Percentiles rank a stretch among this genome's conserved stretches.
Evolutionary conservation across 2,329 filamentous ascomycete genomes (phyloP).

Genomic region (Endothia cerciana): DNA sequence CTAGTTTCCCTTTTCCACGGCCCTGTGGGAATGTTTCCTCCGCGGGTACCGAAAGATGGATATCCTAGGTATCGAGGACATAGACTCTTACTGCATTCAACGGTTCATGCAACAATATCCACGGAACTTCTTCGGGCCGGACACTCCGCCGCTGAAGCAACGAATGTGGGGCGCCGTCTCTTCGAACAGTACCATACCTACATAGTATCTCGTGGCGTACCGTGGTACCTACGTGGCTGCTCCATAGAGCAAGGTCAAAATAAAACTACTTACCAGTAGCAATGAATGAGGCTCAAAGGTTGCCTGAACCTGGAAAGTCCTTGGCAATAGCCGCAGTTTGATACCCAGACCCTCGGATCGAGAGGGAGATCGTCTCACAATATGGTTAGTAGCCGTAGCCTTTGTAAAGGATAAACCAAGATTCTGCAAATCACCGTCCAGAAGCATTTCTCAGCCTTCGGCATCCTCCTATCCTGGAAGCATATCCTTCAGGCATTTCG

Average conservation of each 20-base stretch:
- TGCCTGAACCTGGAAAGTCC: neutral
- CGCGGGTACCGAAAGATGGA: neutral
- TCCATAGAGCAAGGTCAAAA: neutral
- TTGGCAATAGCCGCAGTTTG: neutral
- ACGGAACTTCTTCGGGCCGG: neutral
- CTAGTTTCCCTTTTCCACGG: no score
- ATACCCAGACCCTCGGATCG: neutral
- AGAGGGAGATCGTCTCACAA: neutral
- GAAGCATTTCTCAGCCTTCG: constrained; percentile 10
- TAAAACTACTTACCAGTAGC: neutral
- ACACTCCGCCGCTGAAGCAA: neutral
- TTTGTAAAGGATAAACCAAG: neutral
- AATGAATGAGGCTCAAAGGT: neutral
- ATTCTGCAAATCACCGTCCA: neutral
- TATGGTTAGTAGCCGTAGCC: neutral
- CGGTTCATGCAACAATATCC: neutral
- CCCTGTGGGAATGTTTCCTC: neutral
- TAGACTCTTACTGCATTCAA: neutral
- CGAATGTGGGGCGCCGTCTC: neutral
- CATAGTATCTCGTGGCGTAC: neutral
- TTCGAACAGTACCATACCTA: neutral
- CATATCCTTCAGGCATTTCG: no score
- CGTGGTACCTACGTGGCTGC: neutral
- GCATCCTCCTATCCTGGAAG: neutral
- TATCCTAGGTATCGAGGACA: neutral